phyloP scores from a whole-genome alignment of 2,329 filamentous ascomycete species.

The Karstenula rhodostoma region DNA sequence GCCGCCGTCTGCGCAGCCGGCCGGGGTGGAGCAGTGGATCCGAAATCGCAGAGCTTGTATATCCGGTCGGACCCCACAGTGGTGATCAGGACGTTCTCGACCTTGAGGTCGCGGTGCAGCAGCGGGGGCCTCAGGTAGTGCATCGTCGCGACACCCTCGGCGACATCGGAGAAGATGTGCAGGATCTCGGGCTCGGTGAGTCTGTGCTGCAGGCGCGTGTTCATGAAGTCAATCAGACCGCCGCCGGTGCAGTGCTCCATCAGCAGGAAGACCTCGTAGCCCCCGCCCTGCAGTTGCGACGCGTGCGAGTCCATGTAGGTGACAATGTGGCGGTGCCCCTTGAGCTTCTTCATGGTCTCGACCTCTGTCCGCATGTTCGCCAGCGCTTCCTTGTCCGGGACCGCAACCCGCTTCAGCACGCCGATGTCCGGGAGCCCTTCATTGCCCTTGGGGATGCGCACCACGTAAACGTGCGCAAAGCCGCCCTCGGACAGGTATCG shows the following conservation, averaged over 20 bases:
- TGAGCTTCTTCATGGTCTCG: conserved; percentile 99
- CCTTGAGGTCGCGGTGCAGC: conserved; percentile 93
- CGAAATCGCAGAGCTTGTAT: conserved; percentile 99
- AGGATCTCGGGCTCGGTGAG: conserved; percentile 97
- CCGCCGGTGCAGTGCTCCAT: conserved; percentile 98
- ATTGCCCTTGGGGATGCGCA: conserved; percentile 77
- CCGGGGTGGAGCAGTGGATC: conserved; percentile 83
- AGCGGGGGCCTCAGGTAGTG: conserved; percentile 96
- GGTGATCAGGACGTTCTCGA: conserved; percentile 95
- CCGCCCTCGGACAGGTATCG: conserved; percentile 98
- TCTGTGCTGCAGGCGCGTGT: conserved; percentile 93
- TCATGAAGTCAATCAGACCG: conserved; percentile 99
- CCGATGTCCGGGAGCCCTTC: conserved; percentile 81
- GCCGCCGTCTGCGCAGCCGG: conserved; percentile 85
- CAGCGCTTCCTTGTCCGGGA: conserved; percentile 93
- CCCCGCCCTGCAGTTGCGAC: conserved; percentile 88
- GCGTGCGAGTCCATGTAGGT: conserved; percentile 99
- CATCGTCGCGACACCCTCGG: conserved; percentile 97
- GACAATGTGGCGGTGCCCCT: conserved; percentile 94
- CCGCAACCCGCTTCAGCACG: conserved; percentile 93
- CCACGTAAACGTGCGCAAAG: conserved; percentile 97
- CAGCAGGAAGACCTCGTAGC: conserved; percentile 96
- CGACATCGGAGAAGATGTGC: conserved; percentile 94
- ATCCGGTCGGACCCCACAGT: conserved; percentile 69
- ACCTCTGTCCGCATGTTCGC: conserved; percentile 98